These are phyloP conservation scores for Debaryomyces fabryi DNA, from an alignment of 1,139 yeast species.

Conservation along the genomic window DNA sequence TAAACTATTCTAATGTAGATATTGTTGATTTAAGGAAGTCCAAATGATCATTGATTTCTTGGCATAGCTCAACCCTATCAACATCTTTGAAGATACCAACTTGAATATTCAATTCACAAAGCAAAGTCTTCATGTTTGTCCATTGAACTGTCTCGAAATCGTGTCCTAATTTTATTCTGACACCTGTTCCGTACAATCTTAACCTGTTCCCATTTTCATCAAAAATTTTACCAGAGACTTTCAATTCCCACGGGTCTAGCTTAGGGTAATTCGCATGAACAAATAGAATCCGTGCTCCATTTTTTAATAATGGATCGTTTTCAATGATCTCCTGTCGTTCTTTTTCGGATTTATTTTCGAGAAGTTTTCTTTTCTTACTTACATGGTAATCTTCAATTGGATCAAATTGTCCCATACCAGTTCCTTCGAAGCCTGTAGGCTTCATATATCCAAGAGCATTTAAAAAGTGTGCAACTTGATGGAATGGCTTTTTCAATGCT, in stretches of 20 bases:
- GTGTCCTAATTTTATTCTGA: slow-evolving; percentile 51
- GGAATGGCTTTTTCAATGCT: slow-evolving; percentile 59
- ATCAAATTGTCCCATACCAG: slow-evolving; percentile 76
- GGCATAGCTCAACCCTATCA: slow-evolving; percentile 46
- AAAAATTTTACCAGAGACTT: slow-evolving; percentile 42
- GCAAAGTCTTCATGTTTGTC: slow-evolving; percentile 57
- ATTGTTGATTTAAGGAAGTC: slow-evolving; percentile 39
- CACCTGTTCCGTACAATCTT: slow-evolving; percentile 57
- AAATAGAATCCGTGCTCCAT: slow-evolving; percentile 50
- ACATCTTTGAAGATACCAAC: slow-evolving; percentile 50
- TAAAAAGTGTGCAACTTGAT: slow-evolving; percentile 66
- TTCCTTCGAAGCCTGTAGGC: slow-evolving; percentile 51
- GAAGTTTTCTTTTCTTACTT: slow-evolving; percentile 9
- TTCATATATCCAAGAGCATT: slow-evolving; percentile 57
- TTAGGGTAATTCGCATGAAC: slow-evolving; percentile 71
- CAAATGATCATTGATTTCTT: slow-evolving; percentile 50
- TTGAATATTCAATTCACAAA: slow-evolving; percentile 55
- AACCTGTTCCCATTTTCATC: slow-evolving; percentile 49
- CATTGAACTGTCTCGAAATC: slow-evolving; percentile 67
- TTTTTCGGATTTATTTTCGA: slow-evolving; percentile 12
- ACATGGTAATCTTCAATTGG: slow-evolving; percentile 59
- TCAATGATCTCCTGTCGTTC: slow-evolving; percentile 15
- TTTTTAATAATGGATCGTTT: slow-evolving; percentile 22
- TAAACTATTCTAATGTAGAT: slow-evolving; percentile 16
- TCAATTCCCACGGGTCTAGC: slow-evolving; percentile 58